A percentile compares a stretch with the other conserved stretches of the same genome.
Evolutionary conservation across 2,329 filamentous ascomycete species (phyloP).

Genomic region (Fonsecaea multimorphosa): DNA sequence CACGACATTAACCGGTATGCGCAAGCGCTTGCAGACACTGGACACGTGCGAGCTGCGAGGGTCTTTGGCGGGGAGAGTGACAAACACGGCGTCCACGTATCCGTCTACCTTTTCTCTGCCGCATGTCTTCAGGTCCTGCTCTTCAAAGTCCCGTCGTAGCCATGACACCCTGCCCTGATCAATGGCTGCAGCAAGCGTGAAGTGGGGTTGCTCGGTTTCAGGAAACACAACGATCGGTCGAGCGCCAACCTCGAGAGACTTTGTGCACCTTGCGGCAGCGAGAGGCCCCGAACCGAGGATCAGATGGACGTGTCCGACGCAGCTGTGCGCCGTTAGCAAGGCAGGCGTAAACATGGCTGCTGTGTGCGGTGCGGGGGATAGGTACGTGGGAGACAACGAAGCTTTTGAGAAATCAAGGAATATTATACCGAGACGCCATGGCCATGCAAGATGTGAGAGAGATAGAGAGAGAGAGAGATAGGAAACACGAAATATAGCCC

Average conservation of each 20-base stretch:
- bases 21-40: constrained; percentile 73
- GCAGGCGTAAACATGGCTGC: constrained; percentile 31
- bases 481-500: constrained; percentile 22
- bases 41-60: constrained; percentile 68
- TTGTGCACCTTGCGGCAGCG: constrained; percentile 80
- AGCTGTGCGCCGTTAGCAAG: constrained; percentile 51
- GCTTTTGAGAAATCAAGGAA: constrained; percentile 4
- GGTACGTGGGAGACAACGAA: not conserved
- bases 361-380: not conserved
- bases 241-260: constrained; percentile 82
- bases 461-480: constrained; percentile 16
- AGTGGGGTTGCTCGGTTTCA: constrained; percentile 65
- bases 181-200: constrained; percentile 57
- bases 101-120: constrained; percentile 78
- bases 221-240: constrained; percentile 79
- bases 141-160: constrained; percentile 63
- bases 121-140: constrained; percentile 73
- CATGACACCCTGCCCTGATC: constrained; percentile 51
- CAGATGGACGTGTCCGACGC: constrained; percentile 65
- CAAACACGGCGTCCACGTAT: constrained; percentile 90
- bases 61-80: constrained; percentile 67
- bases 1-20: constrained; percentile 91
- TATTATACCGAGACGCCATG: constrained; percentile 29
- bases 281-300: constrained; percentile 86
- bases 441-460: constrained; percentile 25